These are phyloP conservation scores for Nitzschia sp. DNA, from an alignment of 108 stramenopile genomes.

Conservation along the genomic window DNA sequence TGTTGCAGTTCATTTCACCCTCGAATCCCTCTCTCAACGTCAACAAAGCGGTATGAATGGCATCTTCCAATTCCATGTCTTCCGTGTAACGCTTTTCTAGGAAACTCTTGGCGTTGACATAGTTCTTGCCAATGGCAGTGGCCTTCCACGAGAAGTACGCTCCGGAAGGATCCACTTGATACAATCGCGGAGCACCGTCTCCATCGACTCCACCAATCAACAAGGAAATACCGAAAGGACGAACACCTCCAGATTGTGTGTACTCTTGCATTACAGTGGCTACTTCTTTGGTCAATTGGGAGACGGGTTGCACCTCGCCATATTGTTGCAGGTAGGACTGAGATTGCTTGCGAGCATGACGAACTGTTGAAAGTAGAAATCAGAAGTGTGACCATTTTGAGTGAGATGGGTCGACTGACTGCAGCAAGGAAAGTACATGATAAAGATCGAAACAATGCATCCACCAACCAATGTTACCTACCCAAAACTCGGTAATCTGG, in stretches of 20 bases:
- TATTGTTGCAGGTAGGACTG: constrained; percentile 91
- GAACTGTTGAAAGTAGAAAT: constrained; percentile 47
- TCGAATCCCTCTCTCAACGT: constrained; percentile 99
- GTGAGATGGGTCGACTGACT: background rate
- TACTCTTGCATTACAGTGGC: constrained; percentile 99
- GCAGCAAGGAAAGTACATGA: background rate
- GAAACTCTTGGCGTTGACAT: constrained; percentile 97
- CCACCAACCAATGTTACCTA: constrained; percentile 32
- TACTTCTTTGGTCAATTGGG: constrained; percentile 89
- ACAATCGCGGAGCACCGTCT: constrained; percentile 90
- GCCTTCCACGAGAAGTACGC: constrained; percentile 99
- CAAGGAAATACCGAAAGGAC: constrained; percentile 95
- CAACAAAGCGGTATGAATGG: constrained; percentile 96
- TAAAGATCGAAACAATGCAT: background rate
- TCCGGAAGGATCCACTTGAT: constrained; percentile 97
- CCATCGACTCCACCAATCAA: constrained; percentile 96
- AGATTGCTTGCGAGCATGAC: constrained; percentile 92
- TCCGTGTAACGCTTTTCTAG: constrained; percentile 95
- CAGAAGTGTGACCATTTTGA: background rate
- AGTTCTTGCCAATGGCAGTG: constrained; percentile 98
- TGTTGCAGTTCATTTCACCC: constrained; percentile 98
- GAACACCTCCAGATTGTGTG: constrained; percentile 95
- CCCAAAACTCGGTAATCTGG: constrained; percentile 98
- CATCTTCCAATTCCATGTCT: constrained; percentile 99
- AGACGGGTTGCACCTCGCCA: constrained; percentile 87